A percentile compares a stretch with the other conserved stretches of the same genome.
Conservation (phyloP, 352 stramenopile genomes). For the Aphanomyces euteiches region DNA sequence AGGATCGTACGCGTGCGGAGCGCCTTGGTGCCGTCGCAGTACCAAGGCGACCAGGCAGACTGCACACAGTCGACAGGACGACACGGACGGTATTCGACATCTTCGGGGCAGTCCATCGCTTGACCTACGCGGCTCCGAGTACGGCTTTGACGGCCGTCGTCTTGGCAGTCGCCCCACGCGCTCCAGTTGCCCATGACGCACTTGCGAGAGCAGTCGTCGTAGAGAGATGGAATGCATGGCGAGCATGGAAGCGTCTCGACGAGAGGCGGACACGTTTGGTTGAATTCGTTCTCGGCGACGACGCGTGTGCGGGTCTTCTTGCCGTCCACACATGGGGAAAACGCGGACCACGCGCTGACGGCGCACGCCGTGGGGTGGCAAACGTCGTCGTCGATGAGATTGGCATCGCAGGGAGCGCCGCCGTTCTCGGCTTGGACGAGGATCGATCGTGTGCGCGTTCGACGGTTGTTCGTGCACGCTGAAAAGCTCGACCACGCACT, state of each 20-base stretch:
- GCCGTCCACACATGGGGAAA: slow-evolving; percentile 40
- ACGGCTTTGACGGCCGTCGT: slow-evolving; percentile 37
- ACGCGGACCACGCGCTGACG: slow-evolving; percentile 56
- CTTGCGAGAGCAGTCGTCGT: neutral
- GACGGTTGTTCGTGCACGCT: slow-evolving; percentile 43
- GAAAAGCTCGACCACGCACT: slow-evolving; percentile 49
- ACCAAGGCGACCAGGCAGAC: slow-evolving; percentile 43
- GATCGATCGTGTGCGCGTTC: slow-evolving; percentile 42
- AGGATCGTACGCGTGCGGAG: slow-evolving; percentile 36
- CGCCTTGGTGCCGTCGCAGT: slow-evolving; percentile 44
- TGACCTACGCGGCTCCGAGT: slow-evolving; percentile 41
- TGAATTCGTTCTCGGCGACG: slow-evolving; percentile 33
- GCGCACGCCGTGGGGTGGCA: slow-evolving; percentile 62
- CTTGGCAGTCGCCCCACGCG: slow-evolving; percentile 36
- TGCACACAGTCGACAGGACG: slow-evolving; percentile 50
- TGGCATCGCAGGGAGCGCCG: slow-evolving; percentile 39
- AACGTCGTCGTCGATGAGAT: slow-evolving; percentile 48
- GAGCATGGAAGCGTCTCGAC: slow-evolving; percentile 40
- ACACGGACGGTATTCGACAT: slow-evolving; percentile 39
- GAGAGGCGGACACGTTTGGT: slow-evolving; percentile 46
- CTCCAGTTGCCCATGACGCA: slow-evolving; percentile 51
- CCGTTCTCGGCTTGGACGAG: slow-evolving; percentile 35
- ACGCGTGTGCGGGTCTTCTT: slow-evolving; percentile 41
- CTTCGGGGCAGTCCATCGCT: slow-evolving; percentile 37
- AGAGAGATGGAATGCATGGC: neutral